phyloP scores from a whole-genome alignment of 345 rosid species.

The Mallotus nudiflorus region DNA sequence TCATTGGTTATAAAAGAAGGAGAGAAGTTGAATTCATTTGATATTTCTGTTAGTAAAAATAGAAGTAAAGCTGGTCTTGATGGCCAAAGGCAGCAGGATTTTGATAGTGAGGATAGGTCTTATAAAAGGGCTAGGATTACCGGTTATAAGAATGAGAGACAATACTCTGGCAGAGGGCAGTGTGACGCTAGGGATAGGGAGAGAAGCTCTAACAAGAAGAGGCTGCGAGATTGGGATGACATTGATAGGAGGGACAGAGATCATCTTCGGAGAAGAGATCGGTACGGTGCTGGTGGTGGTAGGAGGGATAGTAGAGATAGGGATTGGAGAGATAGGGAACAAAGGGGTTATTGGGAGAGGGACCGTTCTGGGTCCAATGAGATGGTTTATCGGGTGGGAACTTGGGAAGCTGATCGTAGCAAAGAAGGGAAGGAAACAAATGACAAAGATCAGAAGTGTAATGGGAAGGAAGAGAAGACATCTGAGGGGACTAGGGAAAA shows the following conservation, averaged over 20 bases:
- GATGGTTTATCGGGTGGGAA: slow-evolving; percentile 68
- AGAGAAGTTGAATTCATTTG: slow-evolving; percentile 1
- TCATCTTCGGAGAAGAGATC: slow-evolving; percentile 55
- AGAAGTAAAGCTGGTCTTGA: slow-evolving; percentile 27
- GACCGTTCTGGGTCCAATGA: slow-evolving; percentile 68
- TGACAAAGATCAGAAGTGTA: slow-evolving; percentile 42
- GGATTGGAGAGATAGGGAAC: slow-evolving; percentile 67
- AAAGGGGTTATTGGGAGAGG: slow-evolving; percentile 95
- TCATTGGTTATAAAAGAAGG: slow-evolving; percentile 16
- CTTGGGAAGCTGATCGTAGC: slow-evolving; percentile 75
- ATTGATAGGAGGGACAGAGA: slow-evolving; percentile 57
- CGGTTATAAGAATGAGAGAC: slow-evolving; percentile 38
- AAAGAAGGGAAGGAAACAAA: slow-evolving; percentile 47
- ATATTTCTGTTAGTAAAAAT: slow-evolving; percentile 28
- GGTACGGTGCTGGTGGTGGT: slow-evolving; percentile 35
- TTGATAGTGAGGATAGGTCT: slow-evolving; percentile 43
- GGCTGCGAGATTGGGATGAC: slow-evolving; percentile 62
- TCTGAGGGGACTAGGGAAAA: slow-evolving; percentile 66
- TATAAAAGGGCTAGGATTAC: slow-evolving; percentile 52
- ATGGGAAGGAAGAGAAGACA: slow-evolving; percentile 49
- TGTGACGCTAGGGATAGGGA: slow-evolving; percentile 52
- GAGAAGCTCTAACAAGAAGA: slow-evolving; percentile 52
- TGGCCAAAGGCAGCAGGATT: slow-evolving; percentile 31
- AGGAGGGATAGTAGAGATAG: slow-evolving; percentile 60
- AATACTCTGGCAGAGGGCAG: slow-evolving; percentile 40